phyloP scores from a whole-genome alignment of 2,329 filamentous ascomycete genomes.

The Orbilia blumenaviensis region DNA sequence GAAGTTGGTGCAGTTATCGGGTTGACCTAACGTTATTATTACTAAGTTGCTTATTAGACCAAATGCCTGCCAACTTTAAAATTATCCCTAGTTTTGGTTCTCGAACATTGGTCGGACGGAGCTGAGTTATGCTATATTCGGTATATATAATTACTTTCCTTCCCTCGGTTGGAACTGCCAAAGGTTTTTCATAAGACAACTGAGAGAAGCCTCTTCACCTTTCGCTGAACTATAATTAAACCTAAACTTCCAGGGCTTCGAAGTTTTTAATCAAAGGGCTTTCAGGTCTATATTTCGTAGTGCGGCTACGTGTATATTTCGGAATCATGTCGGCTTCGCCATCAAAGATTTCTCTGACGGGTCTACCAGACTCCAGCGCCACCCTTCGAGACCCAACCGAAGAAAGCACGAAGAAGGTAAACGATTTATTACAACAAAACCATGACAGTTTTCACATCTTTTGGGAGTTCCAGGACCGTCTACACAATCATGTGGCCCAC shows the following conservation, averaged over 20 bases:
- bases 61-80: not conserved
- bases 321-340: not conserved
- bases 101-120: not conserved
- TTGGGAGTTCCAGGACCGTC: slow-evolving; percentile 74
- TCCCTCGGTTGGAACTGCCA: not conserved
- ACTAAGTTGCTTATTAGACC: not conserved
- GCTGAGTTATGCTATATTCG: not conserved
- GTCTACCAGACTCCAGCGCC: slow-evolving; percentile 10
- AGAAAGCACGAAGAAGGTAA: slow-evolving; percentile 71
- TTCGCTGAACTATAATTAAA: no score
- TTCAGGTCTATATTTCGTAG: no score
- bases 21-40: not conserved
- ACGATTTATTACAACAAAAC: slow-evolving; percentile 78
- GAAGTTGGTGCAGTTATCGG: no score
- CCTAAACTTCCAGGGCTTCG: no score
- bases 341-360: slow-evolving; percentile 24
- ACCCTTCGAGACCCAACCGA: slow-evolving; percentile 59
- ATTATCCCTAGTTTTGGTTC: not conserved
- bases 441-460: slow-evolving; percentile 77
- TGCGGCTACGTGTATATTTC: no score
- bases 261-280: no score
- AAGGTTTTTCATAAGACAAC: not conserved
- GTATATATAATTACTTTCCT: not conserved
- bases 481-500: slow-evolving; percentile 86
- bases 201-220: no score